Evolutionary conservation across 176 grass and related monocot genomes (phyloP).

Genomic region (Tuctoria greenei): DNA sequence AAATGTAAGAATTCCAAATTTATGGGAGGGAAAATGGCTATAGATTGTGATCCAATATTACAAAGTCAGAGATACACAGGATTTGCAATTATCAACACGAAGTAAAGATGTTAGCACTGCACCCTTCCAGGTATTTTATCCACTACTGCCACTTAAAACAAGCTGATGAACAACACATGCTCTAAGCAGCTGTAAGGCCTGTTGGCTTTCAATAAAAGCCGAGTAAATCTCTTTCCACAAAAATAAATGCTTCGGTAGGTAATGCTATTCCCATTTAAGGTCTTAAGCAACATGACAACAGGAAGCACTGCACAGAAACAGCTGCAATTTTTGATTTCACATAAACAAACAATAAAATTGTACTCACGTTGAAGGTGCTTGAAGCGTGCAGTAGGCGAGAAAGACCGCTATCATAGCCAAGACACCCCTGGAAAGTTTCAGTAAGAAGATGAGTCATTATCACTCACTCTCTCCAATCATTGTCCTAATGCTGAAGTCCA

Average conservation of each 20-base stretch:
- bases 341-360: background rate
- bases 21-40: background rate
- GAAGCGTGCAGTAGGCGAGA: constrained; percentile 92
- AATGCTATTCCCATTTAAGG: background rate
- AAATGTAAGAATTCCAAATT: constrained; percentile 5
- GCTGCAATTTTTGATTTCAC: constrained; percentile 11
- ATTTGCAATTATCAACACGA: constrained; percentile 7
- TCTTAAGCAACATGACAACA: background rate
- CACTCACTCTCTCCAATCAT: constrained; percentile 43
- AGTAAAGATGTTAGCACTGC: background rate
- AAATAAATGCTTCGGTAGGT: background rate
- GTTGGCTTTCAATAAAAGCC: background rate
- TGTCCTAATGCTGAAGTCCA: constrained; percentile 4
- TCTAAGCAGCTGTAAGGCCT: background rate
- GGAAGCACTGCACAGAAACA: background rate
- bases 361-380: constrained; percentile 96
- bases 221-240: background rate
- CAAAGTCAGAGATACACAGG: background rate
- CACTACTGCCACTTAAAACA: background rate
- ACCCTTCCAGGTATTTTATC: background rate
- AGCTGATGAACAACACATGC: constrained; percentile 4
- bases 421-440: constrained; percentile 67
- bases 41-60: background rate
- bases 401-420: constrained; percentile 97
- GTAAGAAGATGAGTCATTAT: constrained; percentile 39